Percentiles rank a stretch among this genome's conserved stretches.
These are phyloP conservation scores for Pythium dissotocum DNA, from an alignment of 352 stramenopile species.

Conservation along the genomic window DNA sequence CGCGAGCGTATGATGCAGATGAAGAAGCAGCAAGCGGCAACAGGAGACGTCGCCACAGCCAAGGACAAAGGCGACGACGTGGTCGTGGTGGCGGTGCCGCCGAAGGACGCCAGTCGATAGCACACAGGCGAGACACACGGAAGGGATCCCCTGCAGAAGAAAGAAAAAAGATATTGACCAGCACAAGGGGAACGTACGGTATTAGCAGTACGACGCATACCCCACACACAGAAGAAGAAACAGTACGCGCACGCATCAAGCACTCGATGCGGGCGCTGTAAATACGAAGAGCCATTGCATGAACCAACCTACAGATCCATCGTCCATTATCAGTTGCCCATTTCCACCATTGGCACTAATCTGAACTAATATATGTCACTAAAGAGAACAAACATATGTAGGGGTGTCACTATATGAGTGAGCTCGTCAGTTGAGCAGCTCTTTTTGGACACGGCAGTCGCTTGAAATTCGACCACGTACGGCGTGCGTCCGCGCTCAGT, in stretches of 20 bases:
- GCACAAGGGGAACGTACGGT: not conserved
- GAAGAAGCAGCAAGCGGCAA: conserved; percentile 29
- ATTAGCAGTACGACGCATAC: not conserved
- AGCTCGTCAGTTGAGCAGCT: too few relatives aligned
- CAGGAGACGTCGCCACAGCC: not conserved
- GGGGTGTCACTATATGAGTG: too few relatives aligned
- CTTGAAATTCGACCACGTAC: too few relatives aligned
- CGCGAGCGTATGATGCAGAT: conserved; percentile 34
- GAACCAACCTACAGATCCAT: not conserved
- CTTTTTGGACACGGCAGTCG: too few relatives aligned
- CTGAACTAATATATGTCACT: too few relatives aligned
- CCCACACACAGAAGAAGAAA: not conserved
- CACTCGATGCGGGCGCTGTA: not conserved
- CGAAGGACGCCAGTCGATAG: conserved; percentile 17
- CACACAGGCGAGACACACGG: not conserved
- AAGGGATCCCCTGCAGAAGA: too few relatives aligned
- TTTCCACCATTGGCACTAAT: too few relatives aligned
- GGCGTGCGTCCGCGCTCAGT: too few relatives aligned
- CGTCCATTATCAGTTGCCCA: not conserved
- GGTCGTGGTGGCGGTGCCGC: conserved; percentile 18
- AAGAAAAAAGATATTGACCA: too few relatives aligned
- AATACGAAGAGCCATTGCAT: not conserved
- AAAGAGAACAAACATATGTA: too few relatives aligned
- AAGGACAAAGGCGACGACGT: not conserved
- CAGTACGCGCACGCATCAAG: not conserved